Conservation (phyloP, 352 stramenopile species). For the Pythium brachiatum region DNA sequence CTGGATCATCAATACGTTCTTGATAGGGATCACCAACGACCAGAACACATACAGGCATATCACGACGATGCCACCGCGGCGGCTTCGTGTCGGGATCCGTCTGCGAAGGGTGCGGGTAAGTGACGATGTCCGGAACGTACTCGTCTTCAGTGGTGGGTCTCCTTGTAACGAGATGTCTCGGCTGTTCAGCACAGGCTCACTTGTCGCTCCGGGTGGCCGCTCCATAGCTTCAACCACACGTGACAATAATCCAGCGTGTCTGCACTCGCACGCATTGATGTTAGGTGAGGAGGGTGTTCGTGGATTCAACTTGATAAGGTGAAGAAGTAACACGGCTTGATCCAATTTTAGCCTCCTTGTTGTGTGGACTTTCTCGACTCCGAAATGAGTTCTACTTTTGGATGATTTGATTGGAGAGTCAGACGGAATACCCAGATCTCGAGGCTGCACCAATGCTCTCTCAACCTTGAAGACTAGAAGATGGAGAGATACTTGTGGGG, state of each 20-base stretch:
- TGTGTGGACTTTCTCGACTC: not conserved
- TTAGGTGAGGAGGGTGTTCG: too few species aligned
- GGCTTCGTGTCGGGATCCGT: constrained; percentile 14
- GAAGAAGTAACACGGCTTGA: not conserved
- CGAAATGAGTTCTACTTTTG: not conserved
- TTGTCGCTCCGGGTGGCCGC: not conserved
- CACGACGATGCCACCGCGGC: constrained; percentile 16
- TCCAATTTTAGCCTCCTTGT: not conserved
- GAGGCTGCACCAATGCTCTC: constrained; percentile 8
- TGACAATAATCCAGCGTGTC: too few species aligned
- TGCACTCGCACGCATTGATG: too few species aligned
- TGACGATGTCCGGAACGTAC: not conserved
- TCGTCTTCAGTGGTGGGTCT: not conserved
- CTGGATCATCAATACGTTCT: constrained; percentile 41
- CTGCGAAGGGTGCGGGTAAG: not conserved
- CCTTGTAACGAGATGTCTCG: not conserved
- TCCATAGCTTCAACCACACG: not conserved
- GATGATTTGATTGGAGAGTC: not conserved
- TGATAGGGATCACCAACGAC: constrained; percentile 38
- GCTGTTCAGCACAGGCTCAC: not conserved
- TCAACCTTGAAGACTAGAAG: constrained; percentile 1
- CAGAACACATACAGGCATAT: constrained; percentile 30
- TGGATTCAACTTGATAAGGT: not conserved
- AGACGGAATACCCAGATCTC: not conserved
- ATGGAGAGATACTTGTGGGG: too few species aligned